These are phyloP conservation scores for Aspergillus candidus DNA, from an alignment of 2,329 filamentous ascomycete genomes.

Conservation along the genomic window DNA sequence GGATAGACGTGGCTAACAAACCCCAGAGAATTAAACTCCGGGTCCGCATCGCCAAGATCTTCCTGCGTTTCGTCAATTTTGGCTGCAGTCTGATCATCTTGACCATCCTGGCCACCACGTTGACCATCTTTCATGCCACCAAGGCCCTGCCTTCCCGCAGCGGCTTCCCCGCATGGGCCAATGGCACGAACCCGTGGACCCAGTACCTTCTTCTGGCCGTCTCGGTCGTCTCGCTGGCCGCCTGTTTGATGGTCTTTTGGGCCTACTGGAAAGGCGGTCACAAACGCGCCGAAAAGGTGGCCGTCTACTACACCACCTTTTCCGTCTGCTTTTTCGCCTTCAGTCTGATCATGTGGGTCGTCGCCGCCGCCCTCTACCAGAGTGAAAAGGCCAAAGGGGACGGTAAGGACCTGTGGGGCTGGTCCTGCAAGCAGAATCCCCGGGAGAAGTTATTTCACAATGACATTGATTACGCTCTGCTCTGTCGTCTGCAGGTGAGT, in stretches of 20 bases:
- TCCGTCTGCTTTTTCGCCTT: conserved; percentile 90
- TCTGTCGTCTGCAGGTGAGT: conserved; percentile 78
- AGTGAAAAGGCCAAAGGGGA: conserved; percentile 64
- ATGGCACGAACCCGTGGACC: conserved; percentile 75
- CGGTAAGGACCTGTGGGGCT: conserved; percentile 93
- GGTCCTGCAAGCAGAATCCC: conserved; percentile 90
- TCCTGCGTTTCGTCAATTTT: conserved; percentile 93
- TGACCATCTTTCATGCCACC: conserved; percentile 89
- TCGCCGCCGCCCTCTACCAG: conserved; percentile 79
- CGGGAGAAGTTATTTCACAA: conserved; percentile 69
- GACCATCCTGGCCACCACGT: conserved; percentile 79
- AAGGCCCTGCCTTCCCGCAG: conserved; percentile 67
- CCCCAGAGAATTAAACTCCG: conserved; percentile 81
- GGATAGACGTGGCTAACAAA: neutral
- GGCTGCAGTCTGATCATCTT: conserved; percentile 94
- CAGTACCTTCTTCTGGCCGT: conserved; percentile 77
- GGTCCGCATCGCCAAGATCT: conserved; percentile 87
- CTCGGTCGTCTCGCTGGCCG: conserved; percentile 70
- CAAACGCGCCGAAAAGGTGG: conserved; percentile 80
- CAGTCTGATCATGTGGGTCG: conserved; percentile 85
- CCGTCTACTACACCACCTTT: conserved; percentile 92
- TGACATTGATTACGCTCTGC: conserved; percentile 78
- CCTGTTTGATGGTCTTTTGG: conserved; percentile 73
- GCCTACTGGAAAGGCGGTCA: conserved; percentile 88
- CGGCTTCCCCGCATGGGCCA: conserved; percentile 77